Evolutionary conservation across 495 filamentous ascomycete genomes (phyloP).

Genomic region (Penicillium turbatum): DNA sequence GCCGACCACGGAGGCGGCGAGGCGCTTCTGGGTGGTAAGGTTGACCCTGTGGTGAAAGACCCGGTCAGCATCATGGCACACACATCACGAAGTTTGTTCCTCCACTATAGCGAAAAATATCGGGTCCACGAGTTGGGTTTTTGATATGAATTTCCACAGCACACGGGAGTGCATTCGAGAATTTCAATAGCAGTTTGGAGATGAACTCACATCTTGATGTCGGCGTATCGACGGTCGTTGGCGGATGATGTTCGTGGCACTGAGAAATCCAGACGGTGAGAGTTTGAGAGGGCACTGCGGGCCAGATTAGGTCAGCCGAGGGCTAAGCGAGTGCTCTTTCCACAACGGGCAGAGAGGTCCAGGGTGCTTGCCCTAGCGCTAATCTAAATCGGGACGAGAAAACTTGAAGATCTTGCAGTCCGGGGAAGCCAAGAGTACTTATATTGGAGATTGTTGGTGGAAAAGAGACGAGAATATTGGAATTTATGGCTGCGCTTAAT

Average conservation of each 20-base stretch:
- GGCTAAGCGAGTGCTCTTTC: conserved; percentile 41
- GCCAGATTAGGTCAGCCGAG: conserved; percentile 47
- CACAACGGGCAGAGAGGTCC: conserved; percentile 14
- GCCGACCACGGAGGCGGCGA: conserved; percentile 95
- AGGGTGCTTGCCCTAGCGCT: conserved; percentile 18
- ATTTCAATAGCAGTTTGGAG: conserved; percentile 21
- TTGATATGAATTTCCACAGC: conserved; percentile 16
- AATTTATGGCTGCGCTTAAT: too few relatives aligned
- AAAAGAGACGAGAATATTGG: background rate
- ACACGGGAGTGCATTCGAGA: conserved; percentile 8
- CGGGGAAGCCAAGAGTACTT: background rate
- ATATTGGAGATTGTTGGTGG: background rate
- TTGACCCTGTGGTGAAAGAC: conserved; percentile 74
- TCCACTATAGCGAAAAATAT: conserved; percentile 12
- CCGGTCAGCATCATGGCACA: conserved; percentile 35
- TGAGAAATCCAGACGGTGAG: conserved; percentile 44
- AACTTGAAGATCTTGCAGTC: conserved; percentile 9
- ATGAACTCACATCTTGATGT: conserved; percentile 53
- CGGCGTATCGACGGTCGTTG: conserved; percentile 53
- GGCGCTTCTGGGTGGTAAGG: conserved; percentile 98
- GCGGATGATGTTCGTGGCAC: conserved; percentile 51
- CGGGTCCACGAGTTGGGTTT: conserved; percentile 12
- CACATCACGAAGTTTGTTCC: conserved; percentile 15
- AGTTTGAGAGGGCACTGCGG: conserved; percentile 37
- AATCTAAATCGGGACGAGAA: conserved; percentile 9